phyloP scores from a whole-genome alignment of 202 grass and related monocot genomes.

The Eragrostis tef region DNA sequence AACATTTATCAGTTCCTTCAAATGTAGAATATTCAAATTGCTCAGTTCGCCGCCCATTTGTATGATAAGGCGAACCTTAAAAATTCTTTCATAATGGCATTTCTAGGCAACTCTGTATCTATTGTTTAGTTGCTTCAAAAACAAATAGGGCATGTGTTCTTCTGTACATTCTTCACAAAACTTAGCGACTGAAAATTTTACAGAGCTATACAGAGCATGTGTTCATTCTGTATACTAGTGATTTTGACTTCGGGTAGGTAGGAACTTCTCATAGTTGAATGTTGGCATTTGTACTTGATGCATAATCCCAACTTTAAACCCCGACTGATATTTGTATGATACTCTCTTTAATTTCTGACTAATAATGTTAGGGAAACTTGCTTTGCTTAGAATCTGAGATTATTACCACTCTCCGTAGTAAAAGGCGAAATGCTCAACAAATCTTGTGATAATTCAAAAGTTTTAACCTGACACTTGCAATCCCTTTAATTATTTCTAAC shows the following conservation, averaged over 20 bases:
- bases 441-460: too few relatives aligned
- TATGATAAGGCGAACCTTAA: constrained; percentile 39
- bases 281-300: not conserved
- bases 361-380: too few relatives aligned
- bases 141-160: constrained; percentile 22
- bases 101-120: constrained; percentile 46
- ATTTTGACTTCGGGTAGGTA: not conserved
- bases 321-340: too few relatives aligned
- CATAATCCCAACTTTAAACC: too few relatives aligned
- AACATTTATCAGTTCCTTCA: constrained; percentile 55
- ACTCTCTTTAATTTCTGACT: too few relatives aligned
- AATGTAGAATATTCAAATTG: constrained; percentile 59
- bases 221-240: not conserved
- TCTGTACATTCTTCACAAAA: constrained; percentile 44
- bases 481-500: too few relatives aligned
- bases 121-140: not conserved
- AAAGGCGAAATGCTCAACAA: too few relatives aligned
- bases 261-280: not conserved
- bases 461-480: too few relatives aligned
- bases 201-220: too few relatives aligned
- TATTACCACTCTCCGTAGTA: too few relatives aligned
- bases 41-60: constrained; percentile 40
- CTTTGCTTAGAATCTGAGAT: too few relatives aligned
- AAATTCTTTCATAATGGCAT: constrained; percentile 40
- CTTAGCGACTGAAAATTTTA: too few relatives aligned